Percentiles rank a stretch among this genome's conserved stretches.
phyloP scores from a whole-genome alignment of 2,329 filamentous ascomycete species.

The Diaporthe sp. region DNA sequence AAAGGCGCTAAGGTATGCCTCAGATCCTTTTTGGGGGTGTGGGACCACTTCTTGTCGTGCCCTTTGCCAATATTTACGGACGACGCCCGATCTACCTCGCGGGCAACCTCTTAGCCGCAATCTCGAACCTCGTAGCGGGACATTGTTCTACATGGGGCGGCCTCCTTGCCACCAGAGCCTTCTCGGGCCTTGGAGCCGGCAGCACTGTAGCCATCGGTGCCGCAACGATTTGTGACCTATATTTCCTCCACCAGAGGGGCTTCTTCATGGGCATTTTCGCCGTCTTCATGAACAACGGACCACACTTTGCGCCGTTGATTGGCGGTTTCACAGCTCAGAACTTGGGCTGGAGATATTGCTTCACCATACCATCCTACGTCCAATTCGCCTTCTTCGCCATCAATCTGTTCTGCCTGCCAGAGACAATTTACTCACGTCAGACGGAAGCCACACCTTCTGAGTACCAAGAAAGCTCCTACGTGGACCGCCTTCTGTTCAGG shows the following conservation, averaged over 20 bases:
- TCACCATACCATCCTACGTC: constrained; percentile 48
- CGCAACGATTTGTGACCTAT: constrained; percentile 45
- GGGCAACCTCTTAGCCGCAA: constrained; percentile 49
- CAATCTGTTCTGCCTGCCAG: constrained; percentile 46
- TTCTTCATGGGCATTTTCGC: constrained; percentile 47
- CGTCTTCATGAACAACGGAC: constrained; percentile 45
- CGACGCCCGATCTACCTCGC: constrained; percentile 51
- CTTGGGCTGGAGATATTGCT: constrained; percentile 47
- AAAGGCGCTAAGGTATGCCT: not conserved
- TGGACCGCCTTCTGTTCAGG: constrained; percentile 38
- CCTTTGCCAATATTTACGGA: constrained; percentile 53
- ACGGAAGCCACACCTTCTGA: not conserved
- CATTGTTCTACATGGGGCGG: constrained; percentile 45
- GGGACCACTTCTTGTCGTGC: constrained; percentile 47
- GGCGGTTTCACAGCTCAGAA: constrained; percentile 49
- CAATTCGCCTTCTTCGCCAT: constrained; percentile 46
- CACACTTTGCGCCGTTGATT: constrained; percentile 45
- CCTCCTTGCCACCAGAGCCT: constrained; percentile 43
- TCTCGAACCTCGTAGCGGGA: constrained; percentile 47
- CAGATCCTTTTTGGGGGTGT: constrained; percentile 52
- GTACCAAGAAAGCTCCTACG: constrained; percentile 15
- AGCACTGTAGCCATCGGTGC: constrained; percentile 44
- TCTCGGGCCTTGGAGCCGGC: constrained; percentile 44
- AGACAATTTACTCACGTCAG: constrained; percentile 47
- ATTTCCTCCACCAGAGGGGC: constrained; percentile 46